Conservation (phyloP, 2,329 filamentous ascomycete genomes). For the Dendrostoma leiphaemia region DNA sequence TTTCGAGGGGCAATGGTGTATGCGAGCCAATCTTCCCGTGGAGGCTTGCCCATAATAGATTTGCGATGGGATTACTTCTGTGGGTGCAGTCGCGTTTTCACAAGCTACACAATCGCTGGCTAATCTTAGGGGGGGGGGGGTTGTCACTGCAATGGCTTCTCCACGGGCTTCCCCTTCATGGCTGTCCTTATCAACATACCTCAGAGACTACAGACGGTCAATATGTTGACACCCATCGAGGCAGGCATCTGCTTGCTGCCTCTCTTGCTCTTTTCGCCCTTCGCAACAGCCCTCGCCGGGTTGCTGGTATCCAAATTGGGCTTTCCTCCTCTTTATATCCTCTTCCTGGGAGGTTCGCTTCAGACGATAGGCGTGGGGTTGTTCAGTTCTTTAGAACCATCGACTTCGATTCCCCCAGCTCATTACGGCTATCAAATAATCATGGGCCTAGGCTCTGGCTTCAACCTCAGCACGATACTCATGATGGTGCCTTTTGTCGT, state of each 20-base stretch:
- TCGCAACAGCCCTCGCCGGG: constrained; percentile 30
- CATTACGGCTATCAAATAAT: constrained; percentile 34
- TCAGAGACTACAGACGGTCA: constrained; percentile 34
- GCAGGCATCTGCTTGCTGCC: constrained; percentile 33
- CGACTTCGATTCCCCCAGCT: no score
- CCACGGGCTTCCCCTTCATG: constrained; percentile 34
- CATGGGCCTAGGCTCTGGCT: constrained; percentile 36
- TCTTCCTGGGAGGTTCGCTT: constrained; percentile 27
- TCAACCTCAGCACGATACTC: no score
- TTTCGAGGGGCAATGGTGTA: constrained; percentile 18
- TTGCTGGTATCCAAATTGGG: constrained; percentile 27
- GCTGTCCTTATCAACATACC: constrained; percentile 34
- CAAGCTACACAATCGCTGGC: no score
- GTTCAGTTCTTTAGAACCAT: constrained; percentile 24
- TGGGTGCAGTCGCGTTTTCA: no score
- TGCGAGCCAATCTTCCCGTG: constrained; percentile 37
- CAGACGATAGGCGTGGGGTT: constrained; percentile 34
- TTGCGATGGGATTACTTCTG: no score
- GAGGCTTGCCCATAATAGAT: no score
- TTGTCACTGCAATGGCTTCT: constrained; percentile 30
- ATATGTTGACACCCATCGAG: constrained; percentile 27
- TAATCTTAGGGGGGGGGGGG: no score
- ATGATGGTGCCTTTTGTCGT: no score
- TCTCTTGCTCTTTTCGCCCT: constrained; percentile 30
- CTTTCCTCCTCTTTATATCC: constrained; percentile 29